Percentiles rank a stretch among this genome's conserved stretches.
These are phyloP conservation scores for Stephanodiscus minutulus DNA, from an alignment of 108 stramenopile genomes.

Conservation along the genomic window DNA sequence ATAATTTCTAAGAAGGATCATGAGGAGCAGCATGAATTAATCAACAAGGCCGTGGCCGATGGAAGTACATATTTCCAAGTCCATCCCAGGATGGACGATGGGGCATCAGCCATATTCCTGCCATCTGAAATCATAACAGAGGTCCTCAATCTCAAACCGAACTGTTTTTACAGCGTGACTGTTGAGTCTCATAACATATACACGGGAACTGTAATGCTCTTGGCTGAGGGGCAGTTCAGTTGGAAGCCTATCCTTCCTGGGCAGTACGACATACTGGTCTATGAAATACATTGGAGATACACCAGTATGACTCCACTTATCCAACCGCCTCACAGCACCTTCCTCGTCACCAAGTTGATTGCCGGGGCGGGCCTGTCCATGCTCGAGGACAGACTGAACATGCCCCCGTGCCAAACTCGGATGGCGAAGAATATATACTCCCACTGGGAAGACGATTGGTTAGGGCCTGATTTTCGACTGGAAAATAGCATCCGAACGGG, in stretches of 20 bases:
- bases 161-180: constrained; percentile 26
- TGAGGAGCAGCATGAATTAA: too few species aligned
- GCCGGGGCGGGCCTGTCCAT: neutral
- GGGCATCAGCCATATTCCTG: neutral
- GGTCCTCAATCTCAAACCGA: neutral
- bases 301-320: constrained; percentile 1
- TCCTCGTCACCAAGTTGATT: neutral
- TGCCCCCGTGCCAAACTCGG: constrained; percentile 6
- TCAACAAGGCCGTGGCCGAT: neutral
- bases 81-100: constrained; percentile 2
- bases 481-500: constrained; percentile 32
- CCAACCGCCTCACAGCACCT: constrained; percentile 11
- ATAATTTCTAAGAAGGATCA: too few species aligned
- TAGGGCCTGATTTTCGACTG: constrained; percentile 25
- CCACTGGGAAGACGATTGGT: constrained; percentile 39
- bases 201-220: constrained; percentile 33
- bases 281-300: constrained; percentile 18
- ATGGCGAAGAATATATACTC: constrained; percentile 10
- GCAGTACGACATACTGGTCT: constrained; percentile 26
- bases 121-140: neutral
- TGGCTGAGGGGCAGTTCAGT: constrained; percentile 15
- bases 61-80: neutral
- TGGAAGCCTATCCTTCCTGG: constrained; percentile 33
- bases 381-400: constrained; percentile 24
- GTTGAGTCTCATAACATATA: constrained; percentile 16